Evolutionary conservation across 2,329 filamentous ascomycete species (phyloP), one percentile per base, ranked within the genome.

Genomic region (Fusarium bulbicola): DNA sequence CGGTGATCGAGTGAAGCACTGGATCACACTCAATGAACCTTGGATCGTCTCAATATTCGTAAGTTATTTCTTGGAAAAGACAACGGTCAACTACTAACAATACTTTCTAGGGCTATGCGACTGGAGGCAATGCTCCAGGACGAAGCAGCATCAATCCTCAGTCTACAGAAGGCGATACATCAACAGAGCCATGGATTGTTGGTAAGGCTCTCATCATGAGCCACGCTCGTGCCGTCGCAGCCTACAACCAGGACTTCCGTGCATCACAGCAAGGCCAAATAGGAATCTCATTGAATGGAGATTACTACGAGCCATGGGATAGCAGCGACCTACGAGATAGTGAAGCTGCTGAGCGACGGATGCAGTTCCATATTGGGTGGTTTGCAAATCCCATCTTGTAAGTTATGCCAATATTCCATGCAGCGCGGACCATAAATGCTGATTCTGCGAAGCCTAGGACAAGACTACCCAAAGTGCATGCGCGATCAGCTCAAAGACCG

Each of bases 1-100:
- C 34, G 88, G 88, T 3, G 80, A 83, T 45, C 76, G 81, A 1
- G 82, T 84, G 2, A 78, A 79, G 40, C 73, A 80, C n/a, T 84
- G 82, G 82, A 79, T 83, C 56, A 84, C 82, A 0, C 70, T 83
- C 18, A 84, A 83, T 50, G 83, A 84, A 45, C 82, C 82, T 1
- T 81, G 76, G 79, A 82, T 83, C 4, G 77, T 81, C n/a, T 78
- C 81, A 1, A 79, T 83, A 50, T 82, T 80, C 64, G 73, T 74
- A n/a, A 40, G 71, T 62, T 6, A 2, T 20, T 11, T 6, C 4
- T 7, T 15, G 3, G 6, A 2, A 4, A 13, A 4, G 8, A 26
- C 3, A 9, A 4, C 10, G 3, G 10, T 3, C 8, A 15, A n/a
- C 15, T 18, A 1, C 58, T 63, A 7, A 70, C 3, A 7, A 15